Base-by-base conservation (phyloP, 192 early-diverging fungal genomes). In the Thoreauomyces humboldtii region DNA sequence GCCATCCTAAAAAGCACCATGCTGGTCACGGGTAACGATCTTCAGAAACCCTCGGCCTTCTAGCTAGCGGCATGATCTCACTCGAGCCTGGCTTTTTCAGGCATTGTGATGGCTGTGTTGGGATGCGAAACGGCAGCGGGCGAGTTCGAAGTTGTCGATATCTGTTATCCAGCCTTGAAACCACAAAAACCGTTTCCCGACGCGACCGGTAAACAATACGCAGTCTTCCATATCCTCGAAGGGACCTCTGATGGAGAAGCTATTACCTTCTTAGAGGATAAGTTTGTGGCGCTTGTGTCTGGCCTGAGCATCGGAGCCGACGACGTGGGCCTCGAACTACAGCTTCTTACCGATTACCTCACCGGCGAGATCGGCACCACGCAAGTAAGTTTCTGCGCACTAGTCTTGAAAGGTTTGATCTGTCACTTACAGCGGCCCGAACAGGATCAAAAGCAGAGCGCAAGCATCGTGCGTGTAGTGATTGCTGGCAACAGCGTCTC, bases 81-180 rank as follows among this genome's bases (percentile, higher is more conserved):
- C 7, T n/a, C 25, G 7, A 2, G 5, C 5, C 21, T 52, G 41
- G 24, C 35, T 9, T 41, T 17, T 44, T 15, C 72, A 88, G 88
- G 94, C 7, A 72, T 88, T 12, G 77, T 98, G 6, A 78, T 89
- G 25, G 92, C 84, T 6, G 81, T 90, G 51, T 79, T 95, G 25
- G 95, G 95, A 7, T 71, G 64, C 34, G 92, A 96, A 75, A 89
- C 82, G 44, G 46, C 74, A 5, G 67, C 71, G 24, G 93, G 94
- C 36, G 81, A 87, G 27, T 98, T 98, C 71, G 87, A 95, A 55
- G 91, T 92, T 2, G 61, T 81, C 4, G 93, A 96, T 59, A 58
- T 94, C 32, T 93, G 89, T 72, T 91, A 81, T 73, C 81, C 93
- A 2, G 80, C 82, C 5, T 37, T 53, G 46, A 71, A 81, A 0